Evolutionary conservation across 495 filamentous ascomycete genomes (phyloP).

Genomic region (Aspergillus saccharolyticus): DNA sequence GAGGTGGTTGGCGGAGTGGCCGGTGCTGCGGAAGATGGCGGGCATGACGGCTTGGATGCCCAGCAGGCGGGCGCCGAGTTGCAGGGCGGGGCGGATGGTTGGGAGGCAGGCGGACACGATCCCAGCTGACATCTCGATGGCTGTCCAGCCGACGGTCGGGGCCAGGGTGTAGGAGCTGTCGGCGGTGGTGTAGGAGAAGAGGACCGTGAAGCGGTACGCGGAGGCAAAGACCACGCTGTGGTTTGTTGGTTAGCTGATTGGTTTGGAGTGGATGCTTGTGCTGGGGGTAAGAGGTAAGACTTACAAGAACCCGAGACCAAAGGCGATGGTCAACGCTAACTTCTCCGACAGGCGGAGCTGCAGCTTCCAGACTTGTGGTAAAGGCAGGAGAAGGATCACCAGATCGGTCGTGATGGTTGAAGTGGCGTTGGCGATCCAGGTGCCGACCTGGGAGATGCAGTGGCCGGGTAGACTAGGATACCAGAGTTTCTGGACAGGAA

Average conservation of each 20-base stretch:
- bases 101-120: conserved; percentile 45
- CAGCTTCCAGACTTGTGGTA: conserved; percentile 38
- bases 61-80: conserved; percentile 13
- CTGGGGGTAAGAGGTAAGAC: conserved; percentile 3
- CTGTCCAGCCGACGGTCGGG: conserved; percentile 38
- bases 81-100: conserved; percentile 31
- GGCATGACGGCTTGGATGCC: conserved; percentile 13
- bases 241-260: not conserved
- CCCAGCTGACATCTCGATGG: conserved; percentile 42
- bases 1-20: not conserved
- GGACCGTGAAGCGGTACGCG: conserved; percentile 30
- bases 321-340: conserved; percentile 16
- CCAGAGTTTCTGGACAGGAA: conserved; percentile 39
- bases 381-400: conserved; percentile 41
- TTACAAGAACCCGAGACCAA: conserved; percentile 30
- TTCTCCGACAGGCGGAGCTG: conserved; percentile 27
- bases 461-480: conserved; percentile 24
- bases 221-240: conserved; percentile 34
- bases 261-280: not conserved
- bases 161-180: conserved; percentile 39
- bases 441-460: conserved; percentile 42
- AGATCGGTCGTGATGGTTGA: conserved; percentile 46
- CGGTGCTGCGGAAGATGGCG: conserved; percentile 10
- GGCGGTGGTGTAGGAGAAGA: conserved; percentile 28
- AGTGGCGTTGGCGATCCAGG: conserved; percentile 43